These are phyloP conservation scores for Achaetomiella virescens DNA, from an alignment of 495 filamentous ascomycete species.

Conservation along the genomic window DNA sequence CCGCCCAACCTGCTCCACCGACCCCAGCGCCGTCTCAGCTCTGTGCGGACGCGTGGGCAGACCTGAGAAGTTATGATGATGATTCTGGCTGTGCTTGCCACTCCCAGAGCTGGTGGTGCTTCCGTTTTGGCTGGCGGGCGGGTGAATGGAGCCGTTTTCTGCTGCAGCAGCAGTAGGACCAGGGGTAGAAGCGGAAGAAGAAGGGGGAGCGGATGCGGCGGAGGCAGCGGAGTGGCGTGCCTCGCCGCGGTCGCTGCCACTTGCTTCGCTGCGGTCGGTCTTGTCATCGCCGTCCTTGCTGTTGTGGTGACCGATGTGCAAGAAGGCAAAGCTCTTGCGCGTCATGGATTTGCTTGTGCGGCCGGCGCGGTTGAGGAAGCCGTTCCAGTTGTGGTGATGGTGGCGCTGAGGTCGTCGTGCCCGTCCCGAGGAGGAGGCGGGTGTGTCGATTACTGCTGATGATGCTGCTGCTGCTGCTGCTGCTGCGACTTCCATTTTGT, in stretches of 20 bases:
- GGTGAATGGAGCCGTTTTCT: neutral
- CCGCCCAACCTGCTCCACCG: too few species aligned
- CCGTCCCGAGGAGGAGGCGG: neutral
- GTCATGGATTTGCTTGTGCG: conserved; percentile 41
- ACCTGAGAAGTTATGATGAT: too few species aligned
- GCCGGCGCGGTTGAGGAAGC: conserved; percentile 35
- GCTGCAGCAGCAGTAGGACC: neutral
- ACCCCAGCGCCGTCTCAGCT: too few species aligned
- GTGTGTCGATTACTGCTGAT: neutral
- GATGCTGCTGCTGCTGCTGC: neutral
- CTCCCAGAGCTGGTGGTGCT: too few species aligned
- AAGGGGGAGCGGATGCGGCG: neutral
- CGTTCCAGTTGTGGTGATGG: conserved; percentile 4
- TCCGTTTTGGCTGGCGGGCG: too few species aligned
- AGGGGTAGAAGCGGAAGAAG: neutral
- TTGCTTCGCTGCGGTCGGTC: neutral
- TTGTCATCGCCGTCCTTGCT: conserved; percentile 15
- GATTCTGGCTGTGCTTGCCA: too few species aligned
- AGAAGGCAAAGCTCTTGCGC: conserved; percentile 45
- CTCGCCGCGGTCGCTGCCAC: conserved; percentile 10
- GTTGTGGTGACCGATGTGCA: conserved; percentile 32
- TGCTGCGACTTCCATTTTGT: neutral
- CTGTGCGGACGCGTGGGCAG: too few species aligned
- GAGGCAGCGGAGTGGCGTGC: conserved; percentile 4
- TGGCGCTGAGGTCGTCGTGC: too few species aligned